Base-by-base conservation (phyloP, 1,284 basidiomycete species). In the Trametes sp. region DNA sequence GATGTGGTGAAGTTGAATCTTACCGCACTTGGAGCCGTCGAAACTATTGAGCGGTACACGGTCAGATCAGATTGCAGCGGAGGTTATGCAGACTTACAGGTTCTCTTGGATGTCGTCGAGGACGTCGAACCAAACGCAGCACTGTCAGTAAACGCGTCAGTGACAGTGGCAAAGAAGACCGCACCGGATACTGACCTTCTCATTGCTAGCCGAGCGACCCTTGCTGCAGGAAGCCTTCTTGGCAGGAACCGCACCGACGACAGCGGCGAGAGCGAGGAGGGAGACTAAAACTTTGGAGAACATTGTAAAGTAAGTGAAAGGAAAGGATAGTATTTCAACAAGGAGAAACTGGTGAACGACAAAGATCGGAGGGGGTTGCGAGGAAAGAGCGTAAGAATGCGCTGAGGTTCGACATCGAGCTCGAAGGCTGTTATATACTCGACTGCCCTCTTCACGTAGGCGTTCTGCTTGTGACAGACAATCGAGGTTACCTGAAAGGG, bases 171-270 rank as follows among this genome's bases (percentile, higher is more conserved):
- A 28, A 10, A 4, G 10, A 2, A 10, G 3, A 2, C 29, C 10
- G 16, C 6, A 21, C 5, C 4, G 3, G 8, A 14, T 31, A 2
- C 57, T 29, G 19, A 62, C 61, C 64, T 76, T 77, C 24, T 61
- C 73, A 56, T 78, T 76, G 4, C 73, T 70, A 19, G 75, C 77
- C 2, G 66, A 71, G 46, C 74, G 55, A 13, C 68, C 69, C 54
- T 67, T 67, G 55, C 67, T 61, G 55, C 69, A 70, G 28, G 62
- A 45, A 6, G 63, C 64, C 57, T 55, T 59, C 42, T 62, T 51
- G 28, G 68, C 54, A 14, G 67, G 56, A 16, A 60, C 64, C 7
- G 62, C 62, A 2, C 49, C 36, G 31, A 55, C 57, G 36, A 56
- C 35, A 0, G 59, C 54, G 44, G 58, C 62, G 21, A 67, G 54